Evolutionary conservation across 2,329 filamentous ascomycete species (phyloP).

Genomic region (Pyrenophora graminea): DNA sequence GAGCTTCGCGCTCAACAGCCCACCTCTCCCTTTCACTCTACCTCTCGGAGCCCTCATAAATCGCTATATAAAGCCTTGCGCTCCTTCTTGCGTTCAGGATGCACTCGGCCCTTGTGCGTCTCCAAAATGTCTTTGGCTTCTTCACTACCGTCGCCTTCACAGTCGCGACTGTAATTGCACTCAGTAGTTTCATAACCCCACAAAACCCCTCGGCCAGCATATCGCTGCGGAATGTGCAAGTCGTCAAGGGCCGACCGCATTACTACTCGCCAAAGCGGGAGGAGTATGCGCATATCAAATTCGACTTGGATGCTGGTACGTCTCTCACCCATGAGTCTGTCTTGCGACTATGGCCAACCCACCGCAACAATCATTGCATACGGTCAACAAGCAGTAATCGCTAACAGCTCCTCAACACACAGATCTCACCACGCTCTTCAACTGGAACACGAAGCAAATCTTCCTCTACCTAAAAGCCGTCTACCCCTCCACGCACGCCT

Average conservation of each 20-base stretch:
- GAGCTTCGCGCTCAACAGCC: conserved; percentile 2
- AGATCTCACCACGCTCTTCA: conserved; percentile 91
- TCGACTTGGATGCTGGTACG: conserved; percentile 79
- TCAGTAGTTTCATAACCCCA: conserved; percentile 73
- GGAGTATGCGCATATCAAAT: conserved; percentile 93
- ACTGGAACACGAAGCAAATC: conserved; percentile 98
- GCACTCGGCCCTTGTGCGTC: conserved; percentile 83
- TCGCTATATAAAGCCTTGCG: neutral
- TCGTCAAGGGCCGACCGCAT: conserved; percentile 89
- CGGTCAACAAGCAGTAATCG: neutral
- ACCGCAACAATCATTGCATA: neutral
- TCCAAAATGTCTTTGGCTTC: conserved; percentile 95
- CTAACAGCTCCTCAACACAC: neutral
- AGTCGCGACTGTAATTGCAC: conserved; percentile 77
- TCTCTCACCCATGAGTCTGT: neutral
- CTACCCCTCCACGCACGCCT: conserved; percentile 57
- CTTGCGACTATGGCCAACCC: neutral
- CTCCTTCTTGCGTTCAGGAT: conserved; percentile 54
- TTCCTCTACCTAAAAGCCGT: conserved; percentile 93
- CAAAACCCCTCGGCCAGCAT: conserved; percentile 70
- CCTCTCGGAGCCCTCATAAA: neutral
- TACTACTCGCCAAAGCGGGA: conserved; percentile 93
- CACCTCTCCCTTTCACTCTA: conserved; percentile 1
- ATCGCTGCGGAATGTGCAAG: conserved; percentile 76
- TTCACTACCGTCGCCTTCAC: conserved; percentile 92